A percentile compares a stretch with the other conserved stretches of the same genome.
These are phyloP conservation scores for Allium sativum DNA, from an alignment of 106 monocot genomes.

Conservation along the genomic window DNA sequence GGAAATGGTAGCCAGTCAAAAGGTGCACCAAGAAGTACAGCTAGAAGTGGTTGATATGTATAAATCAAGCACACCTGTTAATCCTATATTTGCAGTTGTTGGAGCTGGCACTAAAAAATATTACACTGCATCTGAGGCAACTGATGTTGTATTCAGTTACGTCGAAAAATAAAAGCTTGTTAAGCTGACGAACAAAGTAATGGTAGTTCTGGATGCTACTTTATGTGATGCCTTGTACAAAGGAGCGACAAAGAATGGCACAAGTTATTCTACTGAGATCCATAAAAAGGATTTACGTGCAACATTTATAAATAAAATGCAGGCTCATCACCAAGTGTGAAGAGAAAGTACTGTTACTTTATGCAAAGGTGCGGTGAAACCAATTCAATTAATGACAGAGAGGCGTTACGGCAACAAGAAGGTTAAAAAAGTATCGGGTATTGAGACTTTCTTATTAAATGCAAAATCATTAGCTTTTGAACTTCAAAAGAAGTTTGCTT, in stretches of 20 bases:
- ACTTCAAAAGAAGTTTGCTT: slow-evolving; percentile 97
- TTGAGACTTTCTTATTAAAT: slow-evolving; percentile 81
- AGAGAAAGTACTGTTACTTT: slow-evolving; percentile 52
- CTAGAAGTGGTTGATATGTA: slow-evolving; percentile 76
- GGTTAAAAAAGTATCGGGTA: slow-evolving; percentile 75
- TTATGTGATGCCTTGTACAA: slow-evolving; percentile 95
- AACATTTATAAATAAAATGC: slow-evolving; percentile 78
- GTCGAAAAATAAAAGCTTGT: slow-evolving; percentile 76
- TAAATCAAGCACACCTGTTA: slow-evolving; percentile 72
- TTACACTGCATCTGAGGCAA: slow-evolving; percentile 71
- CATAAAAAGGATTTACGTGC: slow-evolving; percentile 88
- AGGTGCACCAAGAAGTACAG: too few species aligned
- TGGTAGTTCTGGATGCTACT: slow-evolving; percentile 59
- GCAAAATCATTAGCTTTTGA: slow-evolving; percentile 77
- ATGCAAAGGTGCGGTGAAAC: slow-evolving; percentile 59
- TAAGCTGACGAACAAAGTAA: slow-evolving; percentile 53
- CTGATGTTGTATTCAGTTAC: slow-evolving; percentile 79
- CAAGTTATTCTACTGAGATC: slow-evolving; percentile 72
- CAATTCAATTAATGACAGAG: slow-evolving; percentile 84
- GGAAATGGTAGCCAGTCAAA: slow-evolving; percentile 24
- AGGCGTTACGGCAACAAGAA: slow-evolving; percentile 95
- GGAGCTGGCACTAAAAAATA: slow-evolving; percentile 66
- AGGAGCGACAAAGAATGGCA: slow-evolving; percentile 79
- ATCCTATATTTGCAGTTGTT: slow-evolving; percentile 57
- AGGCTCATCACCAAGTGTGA: slow-evolving; percentile 56